Conservation (phyloP, 2,329 filamentous ascomycete species). For the Phialophora chinensis region DNA sequence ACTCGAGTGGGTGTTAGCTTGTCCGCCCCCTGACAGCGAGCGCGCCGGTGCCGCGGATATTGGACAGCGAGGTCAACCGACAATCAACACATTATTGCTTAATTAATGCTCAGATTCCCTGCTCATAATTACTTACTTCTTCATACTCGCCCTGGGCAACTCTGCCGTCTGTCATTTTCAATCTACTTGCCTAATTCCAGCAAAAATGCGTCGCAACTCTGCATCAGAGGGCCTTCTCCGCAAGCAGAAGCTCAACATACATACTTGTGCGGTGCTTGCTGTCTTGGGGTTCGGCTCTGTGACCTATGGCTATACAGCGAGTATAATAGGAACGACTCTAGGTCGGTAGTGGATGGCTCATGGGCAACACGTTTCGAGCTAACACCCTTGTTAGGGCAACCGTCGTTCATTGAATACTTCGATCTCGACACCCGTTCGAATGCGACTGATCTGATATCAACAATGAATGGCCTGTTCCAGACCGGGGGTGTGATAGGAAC, state of each 20-base stretch:
- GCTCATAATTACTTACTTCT: neutral
- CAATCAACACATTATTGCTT: conserved; percentile 2
- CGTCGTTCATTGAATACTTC: conserved; percentile 51
- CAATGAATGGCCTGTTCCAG: conserved; percentile 35
- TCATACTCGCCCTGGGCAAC: neutral
- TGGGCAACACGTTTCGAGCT: neutral
- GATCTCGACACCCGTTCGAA: conserved; percentile 31
- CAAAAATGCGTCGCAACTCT: conserved; percentile 24
- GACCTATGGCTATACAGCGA: conserved; percentile 36
- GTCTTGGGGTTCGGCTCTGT: conserved; percentile 34
- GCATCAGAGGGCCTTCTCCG: conserved; percentile 28
- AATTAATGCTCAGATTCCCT: neutral
- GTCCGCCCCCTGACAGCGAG: neutral
- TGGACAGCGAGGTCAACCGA: neutral
- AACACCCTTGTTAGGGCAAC: conserved; percentile 42
- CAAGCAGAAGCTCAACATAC: conserved; percentile 30
- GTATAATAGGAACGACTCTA: conserved; percentile 36
- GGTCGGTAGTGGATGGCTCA: conserved; percentile 31
- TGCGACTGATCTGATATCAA: conserved; percentile 34
- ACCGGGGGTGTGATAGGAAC: conserved; percentile 33
- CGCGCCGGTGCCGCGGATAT: neutral
- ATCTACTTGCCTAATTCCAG: neutral
- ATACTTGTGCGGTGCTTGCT: conserved; percentile 31
- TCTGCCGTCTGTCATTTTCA: neutral
- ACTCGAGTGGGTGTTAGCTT: neutral